phyloP scores from a whole-genome alignment of 257 asterid genomes.

The Salvia rosmarinus region DNA sequence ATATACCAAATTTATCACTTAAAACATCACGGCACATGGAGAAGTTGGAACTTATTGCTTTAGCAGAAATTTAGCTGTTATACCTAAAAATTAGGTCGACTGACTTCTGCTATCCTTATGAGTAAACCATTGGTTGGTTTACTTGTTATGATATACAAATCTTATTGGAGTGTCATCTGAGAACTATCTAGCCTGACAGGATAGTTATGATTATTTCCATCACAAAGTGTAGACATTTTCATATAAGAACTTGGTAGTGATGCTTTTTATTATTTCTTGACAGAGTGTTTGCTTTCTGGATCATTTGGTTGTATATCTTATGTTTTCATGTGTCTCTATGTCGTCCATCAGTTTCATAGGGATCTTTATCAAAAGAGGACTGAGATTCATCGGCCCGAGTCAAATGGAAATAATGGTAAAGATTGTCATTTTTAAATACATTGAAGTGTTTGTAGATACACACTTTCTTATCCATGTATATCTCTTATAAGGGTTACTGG shows the following conservation, averaged over 20 bases:
- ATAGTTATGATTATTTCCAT: constrained; percentile 9
- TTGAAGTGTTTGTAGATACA: constrained; percentile 26
- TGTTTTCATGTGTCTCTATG: neutral
- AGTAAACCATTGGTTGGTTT: constrained; percentile 14
- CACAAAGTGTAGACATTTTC: constrained; percentile 4
- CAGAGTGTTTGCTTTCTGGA: neutral
- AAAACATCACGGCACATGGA: neutral
- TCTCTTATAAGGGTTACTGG: constrained; percentile 68
- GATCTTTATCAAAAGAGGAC: constrained; percentile 66
- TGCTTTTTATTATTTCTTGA: neutral
- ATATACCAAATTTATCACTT: neutral
- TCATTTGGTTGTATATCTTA: constrained; percentile 6
- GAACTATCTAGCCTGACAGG: constrained; percentile 22
- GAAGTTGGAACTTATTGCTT: constrained; percentile 1
- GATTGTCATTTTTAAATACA: constrained; percentile 25
- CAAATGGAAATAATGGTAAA: constrained; percentile 72
- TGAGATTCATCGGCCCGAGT: constrained; percentile 70
- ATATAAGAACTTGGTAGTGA: constrained; percentile 7
- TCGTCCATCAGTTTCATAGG: constrained; percentile 59
- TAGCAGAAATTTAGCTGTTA: neutral
- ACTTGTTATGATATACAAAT: constrained; percentile 8
- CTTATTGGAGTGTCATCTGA: constrained; percentile 8
- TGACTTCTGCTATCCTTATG: neutral
- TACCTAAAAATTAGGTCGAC: constrained; percentile 19
- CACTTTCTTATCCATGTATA: constrained; percentile 31